Evolutionary conservation across 306 rosid genomes (phyloP).

Genomic region (Ormosia emarginata): DNA sequence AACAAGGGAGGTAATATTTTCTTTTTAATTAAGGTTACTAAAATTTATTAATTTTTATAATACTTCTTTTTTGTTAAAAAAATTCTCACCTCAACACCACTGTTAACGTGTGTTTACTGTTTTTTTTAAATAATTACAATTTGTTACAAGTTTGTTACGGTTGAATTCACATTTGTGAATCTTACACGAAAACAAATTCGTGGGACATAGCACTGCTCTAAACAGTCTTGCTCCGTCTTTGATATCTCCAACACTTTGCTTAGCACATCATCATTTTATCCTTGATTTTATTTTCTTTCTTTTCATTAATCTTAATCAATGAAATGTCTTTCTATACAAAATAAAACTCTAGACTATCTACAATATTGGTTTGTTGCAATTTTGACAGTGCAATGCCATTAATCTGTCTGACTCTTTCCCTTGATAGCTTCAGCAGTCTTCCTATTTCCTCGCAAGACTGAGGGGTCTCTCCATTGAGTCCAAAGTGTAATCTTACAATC

Average conservation of each 20-base stretch:
- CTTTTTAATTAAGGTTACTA: no score
- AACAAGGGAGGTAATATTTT: no score
- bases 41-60: no score
- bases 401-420: slow-evolving; percentile 69
- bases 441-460: slow-evolving; percentile 67
- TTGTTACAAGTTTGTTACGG: no score
- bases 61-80: no score
- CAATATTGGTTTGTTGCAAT: slow-evolving; percentile 30
- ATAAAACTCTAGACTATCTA: slow-evolving; percentile 39
- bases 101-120: no score
- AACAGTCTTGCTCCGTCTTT: background rate
- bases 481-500: slow-evolving; percentile 55
- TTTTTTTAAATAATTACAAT: no score
- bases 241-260: background rate
- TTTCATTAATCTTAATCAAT: background rate
- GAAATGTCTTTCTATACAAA: slow-evolving; percentile 30
- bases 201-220: no score
- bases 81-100: no score
- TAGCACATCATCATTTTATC: background rate
- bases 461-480: slow-evolving; percentile 61
- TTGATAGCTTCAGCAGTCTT: slow-evolving; percentile 50
- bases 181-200: no score
- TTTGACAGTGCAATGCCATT: slow-evolving; percentile 53
- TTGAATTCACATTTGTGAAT: no score
- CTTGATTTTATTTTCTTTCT: background rate